These are phyloP conservation scores for Schizochytrium sp. DNA, from an alignment of 108 stramenopile species.

Conservation along the genomic window DNA sequence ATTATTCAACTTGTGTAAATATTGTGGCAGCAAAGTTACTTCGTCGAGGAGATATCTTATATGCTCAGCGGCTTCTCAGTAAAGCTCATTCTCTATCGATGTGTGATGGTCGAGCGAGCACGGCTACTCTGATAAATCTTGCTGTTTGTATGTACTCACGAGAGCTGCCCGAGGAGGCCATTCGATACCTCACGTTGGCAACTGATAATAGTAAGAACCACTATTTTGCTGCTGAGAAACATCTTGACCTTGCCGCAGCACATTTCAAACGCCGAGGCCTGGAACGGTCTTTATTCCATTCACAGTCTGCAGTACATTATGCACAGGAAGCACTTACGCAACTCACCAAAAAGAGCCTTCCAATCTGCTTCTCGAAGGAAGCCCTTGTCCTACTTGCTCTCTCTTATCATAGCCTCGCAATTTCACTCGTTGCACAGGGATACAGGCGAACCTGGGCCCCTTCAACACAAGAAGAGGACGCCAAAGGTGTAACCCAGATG, in stretches of 20 bases:
- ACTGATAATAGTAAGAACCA: not conserved
- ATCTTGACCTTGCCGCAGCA: conserved; percentile 14
- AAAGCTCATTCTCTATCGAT: not conserved
- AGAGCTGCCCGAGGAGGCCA: conserved; percentile 15
- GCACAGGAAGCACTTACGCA: not conserved
- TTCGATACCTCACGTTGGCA: not conserved
- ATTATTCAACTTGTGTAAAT: conserved; percentile 9
- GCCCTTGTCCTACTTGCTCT: conserved; percentile 21
- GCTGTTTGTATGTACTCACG: not conserved
- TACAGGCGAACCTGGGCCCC: not conserved
- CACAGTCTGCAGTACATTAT: not conserved
- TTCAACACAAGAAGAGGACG: not conserved
- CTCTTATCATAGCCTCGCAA: not conserved
- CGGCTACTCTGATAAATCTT: not conserved
- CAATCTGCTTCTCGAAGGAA: not conserved
- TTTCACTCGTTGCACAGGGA: not conserved
- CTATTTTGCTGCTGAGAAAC: not conserved
- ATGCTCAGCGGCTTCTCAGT: not conserved
- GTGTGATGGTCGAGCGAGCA: not conserved
- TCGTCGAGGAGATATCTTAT: not conserved
- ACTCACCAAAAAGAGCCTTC: not conserved
- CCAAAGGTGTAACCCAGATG: not conserved
- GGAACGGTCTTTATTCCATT: not conserved
- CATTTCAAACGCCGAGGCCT: conserved; percentile 12
- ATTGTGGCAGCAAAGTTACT: not conserved